Evolutionary conservation across 1,139 yeast genomes (phyloP).

Genomic region (Sugiyamaella japonica): DNA sequence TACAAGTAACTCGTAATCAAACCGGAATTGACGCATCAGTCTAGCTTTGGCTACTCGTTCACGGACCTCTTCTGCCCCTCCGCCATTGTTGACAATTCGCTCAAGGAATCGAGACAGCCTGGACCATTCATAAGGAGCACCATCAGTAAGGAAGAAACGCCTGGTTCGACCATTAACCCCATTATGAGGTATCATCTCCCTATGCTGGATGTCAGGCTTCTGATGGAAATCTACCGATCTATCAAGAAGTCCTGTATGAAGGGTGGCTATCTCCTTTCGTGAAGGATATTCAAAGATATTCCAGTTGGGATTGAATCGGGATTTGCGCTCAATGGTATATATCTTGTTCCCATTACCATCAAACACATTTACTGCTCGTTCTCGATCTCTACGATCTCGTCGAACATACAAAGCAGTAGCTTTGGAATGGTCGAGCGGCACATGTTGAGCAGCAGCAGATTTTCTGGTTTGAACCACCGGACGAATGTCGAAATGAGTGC

Average conservation of each 20-base stretch:
- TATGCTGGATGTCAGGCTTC: constrained; percentile 49
- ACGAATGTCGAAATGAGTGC: constrained; percentile 18
- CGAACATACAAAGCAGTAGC: constrained; percentile 51
- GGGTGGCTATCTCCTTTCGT: constrained; percentile 52
- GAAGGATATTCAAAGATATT: constrained; percentile 48
- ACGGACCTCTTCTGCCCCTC: constrained; percentile 55
- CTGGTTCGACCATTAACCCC: constrained; percentile 39
- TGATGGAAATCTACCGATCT: constrained; percentile 54
- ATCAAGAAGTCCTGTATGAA: constrained; percentile 50
- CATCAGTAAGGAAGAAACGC: constrained; percentile 51
- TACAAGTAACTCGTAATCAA: constrained; percentile 58
- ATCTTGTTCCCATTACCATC: constrained; percentile 47
- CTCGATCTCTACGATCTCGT: constrained; percentile 50
- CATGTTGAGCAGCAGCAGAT: constrained; percentile 21
- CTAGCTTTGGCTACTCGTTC: constrained; percentile 55
- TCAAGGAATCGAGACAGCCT: constrained; percentile 54
- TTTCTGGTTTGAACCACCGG: constrained; percentile 17
- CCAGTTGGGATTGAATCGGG: constrained; percentile 56
- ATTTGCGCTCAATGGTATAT: constrained; percentile 54
- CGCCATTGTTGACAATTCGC: constrained; percentile 53
- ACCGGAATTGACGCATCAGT: constrained; percentile 57
- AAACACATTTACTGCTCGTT: constrained; percentile 51
- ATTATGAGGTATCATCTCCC: constrained; percentile 37
- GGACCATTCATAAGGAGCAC: constrained; percentile 57
- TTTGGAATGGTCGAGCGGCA: constrained; percentile 31